phyloP scores from a whole-genome alignment of 176 grass and related monocot species.

The Lolium rigidum region DNA sequence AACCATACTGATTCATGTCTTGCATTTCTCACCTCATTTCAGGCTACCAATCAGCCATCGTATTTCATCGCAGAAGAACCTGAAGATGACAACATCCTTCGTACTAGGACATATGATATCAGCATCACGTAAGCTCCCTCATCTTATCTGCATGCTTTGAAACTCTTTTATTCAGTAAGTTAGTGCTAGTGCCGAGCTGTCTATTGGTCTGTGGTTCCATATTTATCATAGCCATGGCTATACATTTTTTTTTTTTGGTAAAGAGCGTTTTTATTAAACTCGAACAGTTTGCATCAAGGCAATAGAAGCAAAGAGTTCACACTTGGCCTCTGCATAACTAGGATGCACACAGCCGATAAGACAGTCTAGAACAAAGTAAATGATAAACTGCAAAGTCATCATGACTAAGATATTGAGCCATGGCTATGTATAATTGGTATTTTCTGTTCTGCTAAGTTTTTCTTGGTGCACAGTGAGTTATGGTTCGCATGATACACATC shows the following conservation, averaged over 20 bases:
- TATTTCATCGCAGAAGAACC: conserved; percentile 89
- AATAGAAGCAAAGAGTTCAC: neutral
- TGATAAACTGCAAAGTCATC: neutral
- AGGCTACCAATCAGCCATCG: conserved; percentile 67
- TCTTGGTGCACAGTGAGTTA: neutral
- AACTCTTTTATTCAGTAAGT: conserved; percentile 20
- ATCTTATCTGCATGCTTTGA: neutral
- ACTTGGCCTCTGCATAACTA: neutral
- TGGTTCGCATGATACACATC: neutral
- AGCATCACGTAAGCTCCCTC: conserved; percentile 85
- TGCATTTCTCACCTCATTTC: conserved; percentile 43
- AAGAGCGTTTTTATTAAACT: neutral
- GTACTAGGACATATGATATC: conserved; percentile 90
- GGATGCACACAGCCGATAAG: neutral
- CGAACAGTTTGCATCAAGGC: neutral
- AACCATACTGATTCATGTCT: conserved; percentile 22
- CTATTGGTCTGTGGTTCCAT: conserved; percentile 17
- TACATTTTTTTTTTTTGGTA: neutral
- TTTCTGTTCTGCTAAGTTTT: neutral
- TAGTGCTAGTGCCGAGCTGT: neutral
- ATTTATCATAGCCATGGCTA: neutral
- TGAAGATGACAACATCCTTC: conserved; percentile 97
- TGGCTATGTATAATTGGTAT: conserved; percentile 14
- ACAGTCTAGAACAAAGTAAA: neutral
- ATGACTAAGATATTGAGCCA: neutral